These are phyloP conservation scores for Eurotiales sp. DNA, from an alignment of 2,329 filamentous ascomycete genomes.

Conservation along the genomic window DNA sequence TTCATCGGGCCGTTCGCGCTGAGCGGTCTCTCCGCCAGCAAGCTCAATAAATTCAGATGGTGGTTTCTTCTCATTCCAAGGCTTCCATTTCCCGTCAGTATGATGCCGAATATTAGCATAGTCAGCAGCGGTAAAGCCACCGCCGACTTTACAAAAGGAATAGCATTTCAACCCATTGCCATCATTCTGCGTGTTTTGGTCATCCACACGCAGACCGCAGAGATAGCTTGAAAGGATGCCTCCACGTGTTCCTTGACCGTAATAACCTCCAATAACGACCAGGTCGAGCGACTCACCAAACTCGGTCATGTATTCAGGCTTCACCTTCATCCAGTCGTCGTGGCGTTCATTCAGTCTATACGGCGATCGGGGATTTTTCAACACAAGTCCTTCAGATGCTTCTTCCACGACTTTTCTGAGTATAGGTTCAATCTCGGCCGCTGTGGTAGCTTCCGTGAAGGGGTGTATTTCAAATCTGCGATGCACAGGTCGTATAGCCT, in stretches of 20 bases:
- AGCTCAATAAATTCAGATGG: conserved; percentile 77
- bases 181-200: conserved; percentile 52
- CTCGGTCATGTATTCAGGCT: conserved; percentile 96
- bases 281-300: conserved; percentile 92
- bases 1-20: conserved; percentile 77
- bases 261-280: conserved; percentile 87
- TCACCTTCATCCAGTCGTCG: conserved; percentile 97
- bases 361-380: conserved; percentile 86
- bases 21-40: conserved; percentile 65
- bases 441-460: conserved; percentile 62
- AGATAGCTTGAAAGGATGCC: conserved; percentile 80
- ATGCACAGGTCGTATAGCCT: conserved; percentile 65
- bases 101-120: conserved; percentile 77
- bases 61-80: conserved; percentile 75
- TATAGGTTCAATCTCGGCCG: conserved; percentile 71
- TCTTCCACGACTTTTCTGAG: conserved; percentile 81
- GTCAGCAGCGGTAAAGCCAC: conserved; percentile 80
- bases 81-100: conserved; percentile 87
- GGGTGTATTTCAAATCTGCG: conserved; percentile 79
- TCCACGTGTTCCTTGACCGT: conserved; percentile 79
- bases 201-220: conserved; percentile 77
- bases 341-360: conserved; percentile 88
- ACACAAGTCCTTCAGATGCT: conserved; percentile 81
- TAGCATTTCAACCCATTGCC: conserved; percentile 74
- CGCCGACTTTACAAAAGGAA: conserved; percentile 98